These are phyloP conservation scores for Plectosphaerella cucumerina DNA, from an alignment of 2,329 filamentous ascomycete species.

Conservation along the genomic window DNA sequence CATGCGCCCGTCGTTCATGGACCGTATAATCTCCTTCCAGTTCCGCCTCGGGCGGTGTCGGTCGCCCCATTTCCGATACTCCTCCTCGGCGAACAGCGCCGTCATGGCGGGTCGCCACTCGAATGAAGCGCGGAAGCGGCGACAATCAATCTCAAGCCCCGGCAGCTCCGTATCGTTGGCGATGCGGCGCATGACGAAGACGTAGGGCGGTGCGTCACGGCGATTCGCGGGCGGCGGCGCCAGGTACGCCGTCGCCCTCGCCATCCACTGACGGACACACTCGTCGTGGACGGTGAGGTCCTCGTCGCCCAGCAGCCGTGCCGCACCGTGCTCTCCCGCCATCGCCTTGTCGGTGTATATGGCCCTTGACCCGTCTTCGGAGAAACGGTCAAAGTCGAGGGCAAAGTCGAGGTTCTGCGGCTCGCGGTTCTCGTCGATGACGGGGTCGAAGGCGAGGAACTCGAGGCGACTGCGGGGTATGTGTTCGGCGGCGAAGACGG, in stretches of 20 bases:
- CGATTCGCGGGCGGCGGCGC: slow-evolving; percentile 1
- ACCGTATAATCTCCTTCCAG: slow-evolving; percentile 1
- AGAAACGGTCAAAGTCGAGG: slow-evolving; percentile 5
- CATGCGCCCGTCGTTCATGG: not conserved
- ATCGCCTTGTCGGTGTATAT: slow-evolving; percentile 3
- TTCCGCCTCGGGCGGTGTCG: not conserved
- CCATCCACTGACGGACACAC: slow-evolving; percentile 6
- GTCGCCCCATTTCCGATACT: slow-evolving; percentile 10
- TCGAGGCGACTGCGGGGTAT: slow-evolving; percentile 7
- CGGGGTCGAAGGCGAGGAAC: slow-evolving; percentile 5
- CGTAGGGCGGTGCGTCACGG: slow-evolving; percentile 6
- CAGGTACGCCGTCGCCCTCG: slow-evolving; percentile 3
- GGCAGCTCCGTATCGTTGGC: slow-evolving; percentile 13
- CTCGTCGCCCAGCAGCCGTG: not conserved
- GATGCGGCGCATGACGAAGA: slow-evolving; percentile 7
- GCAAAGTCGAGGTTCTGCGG: slow-evolving; percentile 3
- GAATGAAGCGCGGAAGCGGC: slow-evolving; percentile 6
- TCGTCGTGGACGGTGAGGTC: not conserved
- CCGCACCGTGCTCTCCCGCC: not conserved
- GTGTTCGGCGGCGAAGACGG: slow-evolving; percentile 8
- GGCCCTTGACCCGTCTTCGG: slow-evolving; percentile 3
- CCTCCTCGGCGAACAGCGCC: slow-evolving; percentile 11
- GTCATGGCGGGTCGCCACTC: slow-evolving; percentile 10
- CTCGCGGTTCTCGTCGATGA: not conserved
- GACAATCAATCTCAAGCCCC: slow-evolving; percentile 5